A percentile compares a stretch with the other conserved stretches of the same genome.
phyloP scores from a whole-genome alignment of 2,329 filamentous ascomycete genomes.

The Trichoderma breve region DNA sequence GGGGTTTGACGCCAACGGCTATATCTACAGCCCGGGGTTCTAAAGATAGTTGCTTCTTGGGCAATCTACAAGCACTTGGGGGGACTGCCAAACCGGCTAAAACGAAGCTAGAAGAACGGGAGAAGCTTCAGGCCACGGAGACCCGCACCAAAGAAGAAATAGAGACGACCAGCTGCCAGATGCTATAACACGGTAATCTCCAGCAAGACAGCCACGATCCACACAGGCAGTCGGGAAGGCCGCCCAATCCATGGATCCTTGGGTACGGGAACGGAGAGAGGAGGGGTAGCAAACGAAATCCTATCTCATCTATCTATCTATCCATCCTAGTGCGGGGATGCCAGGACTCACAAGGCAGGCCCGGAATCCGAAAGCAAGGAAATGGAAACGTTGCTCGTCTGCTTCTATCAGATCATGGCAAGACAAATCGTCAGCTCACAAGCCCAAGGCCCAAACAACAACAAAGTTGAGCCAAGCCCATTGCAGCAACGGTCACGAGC shows the following conservation, averaged over 20 bases:
- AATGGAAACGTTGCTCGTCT: neutral
- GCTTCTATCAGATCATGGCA: neutral
- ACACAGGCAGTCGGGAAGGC: slow-evolving; percentile 15
- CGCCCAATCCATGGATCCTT: neutral
- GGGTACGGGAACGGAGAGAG: neutral
- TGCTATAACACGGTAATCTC: slow-evolving; percentile 17
- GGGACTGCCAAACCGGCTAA: neutral
- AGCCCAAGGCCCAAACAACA: neutral
- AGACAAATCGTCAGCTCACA: neutral
- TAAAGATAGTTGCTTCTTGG: slow-evolving; percentile 10
- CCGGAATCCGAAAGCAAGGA: neutral
- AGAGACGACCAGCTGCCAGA: slow-evolving; percentile 6
- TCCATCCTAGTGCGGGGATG: neutral
- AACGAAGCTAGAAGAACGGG: slow-evolving; percentile 12
- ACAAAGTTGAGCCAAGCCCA: neutral
- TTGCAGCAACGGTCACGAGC: neutral
- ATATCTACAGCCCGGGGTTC: slow-evolving; percentile 9
- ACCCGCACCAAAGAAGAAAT: slow-evolving; percentile 13
- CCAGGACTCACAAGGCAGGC: neutral
- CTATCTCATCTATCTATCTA: neutral
- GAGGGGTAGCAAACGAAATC: neutral
- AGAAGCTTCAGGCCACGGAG: slow-evolving; percentile 10
- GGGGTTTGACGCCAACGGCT: slow-evolving; percentile 10
- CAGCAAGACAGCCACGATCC: slow-evolving; percentile 14
- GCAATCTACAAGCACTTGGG: neutral